These are phyloP conservation scores for Bryopsis sp. DNA, from an alignment of 139 green algal genomes.

Conservation along the genomic window DNA sequence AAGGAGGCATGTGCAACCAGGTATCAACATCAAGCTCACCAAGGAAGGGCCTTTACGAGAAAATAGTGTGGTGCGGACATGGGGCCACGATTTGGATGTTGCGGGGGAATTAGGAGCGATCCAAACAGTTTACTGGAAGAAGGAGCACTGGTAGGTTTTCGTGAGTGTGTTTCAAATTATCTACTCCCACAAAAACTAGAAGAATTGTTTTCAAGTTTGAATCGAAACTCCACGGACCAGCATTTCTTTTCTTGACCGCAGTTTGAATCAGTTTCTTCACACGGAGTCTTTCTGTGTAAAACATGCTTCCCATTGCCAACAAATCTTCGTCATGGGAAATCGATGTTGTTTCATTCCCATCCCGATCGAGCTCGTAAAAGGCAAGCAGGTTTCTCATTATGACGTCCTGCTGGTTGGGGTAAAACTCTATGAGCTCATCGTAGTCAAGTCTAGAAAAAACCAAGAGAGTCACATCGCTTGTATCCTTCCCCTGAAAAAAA, in stretches of 20 bases:
- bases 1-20: no score
- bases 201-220: no score
- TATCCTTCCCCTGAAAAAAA: conserved; percentile 17
- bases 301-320: conserved; percentile 16
- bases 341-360: conserved; percentile 19
- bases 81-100: no score
- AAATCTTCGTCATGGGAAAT: conserved; percentile 12
- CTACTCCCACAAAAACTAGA: no score
- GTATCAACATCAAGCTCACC: no score
- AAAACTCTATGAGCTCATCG: conserved; percentile 28
- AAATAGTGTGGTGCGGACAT: no score
- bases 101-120: no score
- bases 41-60: no score
- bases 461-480: conserved; percentile 25
- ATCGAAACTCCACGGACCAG: conserved; percentile 21
- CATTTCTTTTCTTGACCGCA: conserved; percentile 25
- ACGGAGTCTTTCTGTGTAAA: conserved; percentile 21
- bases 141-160: no score
- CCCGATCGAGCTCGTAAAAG: conserved; percentile 24
- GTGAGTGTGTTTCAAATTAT: no score
- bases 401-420: conserved; percentile 34
- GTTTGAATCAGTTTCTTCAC: conserved; percentile 23
- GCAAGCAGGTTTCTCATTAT: conserved; percentile 29
- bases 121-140: no score
- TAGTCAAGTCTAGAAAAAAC: conserved; percentile 28